Evolutionary conservation across 2,329 filamentous ascomycete species (phyloP), one percentile per base, ranked within the genome.

Genomic region (Colletotrichum cuscutae): DNA sequence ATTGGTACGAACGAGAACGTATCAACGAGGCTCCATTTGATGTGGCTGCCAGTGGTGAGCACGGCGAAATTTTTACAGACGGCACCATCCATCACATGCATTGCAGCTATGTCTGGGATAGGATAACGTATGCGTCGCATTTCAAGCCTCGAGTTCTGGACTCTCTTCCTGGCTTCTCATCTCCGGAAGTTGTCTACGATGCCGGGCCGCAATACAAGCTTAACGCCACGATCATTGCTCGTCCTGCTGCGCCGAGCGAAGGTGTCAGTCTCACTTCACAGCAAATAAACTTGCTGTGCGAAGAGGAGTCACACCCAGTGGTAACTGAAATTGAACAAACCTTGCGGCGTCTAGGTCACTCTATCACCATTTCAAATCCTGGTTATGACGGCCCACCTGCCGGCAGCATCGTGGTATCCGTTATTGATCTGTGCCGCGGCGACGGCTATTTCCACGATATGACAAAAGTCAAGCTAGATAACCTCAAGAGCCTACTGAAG

Each of bases 91-190:
- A 72, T 24, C 65, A 68, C 37, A 68, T 68, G 69, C 69, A 72
- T 35, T 72, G 69, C 69, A 68, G 64, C 52, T 72, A 72, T 22
- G 64, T 72, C 5, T 68, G 64, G 69, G 69, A 72, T 32, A 63
- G 68, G 24, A 71, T 71, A 56, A 71, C 68, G 24, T 71, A 71
- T 28, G 68, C 68, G 5, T 66, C 68, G 1, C 68, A 71, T 46
- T 71, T 71, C 68, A 61, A 49, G 32, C 68, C 68, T 2, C 65
- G 63, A 11, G 56, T 71, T 1, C 32, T 71, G 15, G 68, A 71
- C n/a, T 66, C 68, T 12, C 62, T 71, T 12, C 66, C 73, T 1
- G 70, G 70, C 11, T 72, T 73, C 69, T 35, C 46, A 1, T 3
- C 30, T 1, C n/a, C 56, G 2, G 62, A 65, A 1, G 15, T 67